Percentiles rank a stretch among this genome's conserved stretches.
phyloP scores from a whole-genome alignment of 768 basidiomycete genomes.

The Agaricus subrufescens region DNA sequence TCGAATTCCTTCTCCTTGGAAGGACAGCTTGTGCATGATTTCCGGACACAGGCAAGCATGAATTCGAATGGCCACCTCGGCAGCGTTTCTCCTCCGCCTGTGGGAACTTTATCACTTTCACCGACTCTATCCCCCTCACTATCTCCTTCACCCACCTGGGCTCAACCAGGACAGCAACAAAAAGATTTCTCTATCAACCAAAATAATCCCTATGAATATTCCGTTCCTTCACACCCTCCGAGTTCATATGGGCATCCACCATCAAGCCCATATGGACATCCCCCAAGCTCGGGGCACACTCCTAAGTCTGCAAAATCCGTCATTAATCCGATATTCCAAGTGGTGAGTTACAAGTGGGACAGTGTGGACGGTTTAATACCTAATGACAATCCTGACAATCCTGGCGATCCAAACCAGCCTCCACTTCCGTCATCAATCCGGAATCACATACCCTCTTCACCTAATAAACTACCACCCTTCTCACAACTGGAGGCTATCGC shows the following conservation, averaged over 20 bases:
- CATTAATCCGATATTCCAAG: constrained; percentile 88
- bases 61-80: constrained; percentile 63
- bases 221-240: constrained; percentile 31
- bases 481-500: constrained; percentile 81
- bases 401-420: constrained; percentile 37
- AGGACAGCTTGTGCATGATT: constrained; percentile 71
- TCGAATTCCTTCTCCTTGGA: constrained; percentile 79
- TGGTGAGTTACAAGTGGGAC: constrained; percentile 60
- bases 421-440: constrained; percentile 48
- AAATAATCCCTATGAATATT: constrained; percentile 27
- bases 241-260: constrained; percentile 45
- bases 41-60: constrained; percentile 65
- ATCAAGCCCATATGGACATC: constrained; percentile 47
- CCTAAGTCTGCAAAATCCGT: constrained; percentile 65
- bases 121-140: constrained; percentile 51
- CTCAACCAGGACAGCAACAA: constrained; percentile 36
- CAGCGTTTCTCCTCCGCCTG: constrained; percentile 70
- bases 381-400: constrained; percentile 30
- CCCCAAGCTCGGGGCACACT: constrained; percentile 55
- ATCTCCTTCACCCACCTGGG: constrained; percentile 50
- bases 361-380: constrained; percentile 28
- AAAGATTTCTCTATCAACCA: constrained; percentile 23
- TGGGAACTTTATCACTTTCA: constrained; percentile 70
- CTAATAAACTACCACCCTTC: constrained; percentile 65
- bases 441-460: constrained; percentile 17